Conservation (phyloP, 2,329 filamentous ascomycete species). For the Beauveria varroae region DNA sequence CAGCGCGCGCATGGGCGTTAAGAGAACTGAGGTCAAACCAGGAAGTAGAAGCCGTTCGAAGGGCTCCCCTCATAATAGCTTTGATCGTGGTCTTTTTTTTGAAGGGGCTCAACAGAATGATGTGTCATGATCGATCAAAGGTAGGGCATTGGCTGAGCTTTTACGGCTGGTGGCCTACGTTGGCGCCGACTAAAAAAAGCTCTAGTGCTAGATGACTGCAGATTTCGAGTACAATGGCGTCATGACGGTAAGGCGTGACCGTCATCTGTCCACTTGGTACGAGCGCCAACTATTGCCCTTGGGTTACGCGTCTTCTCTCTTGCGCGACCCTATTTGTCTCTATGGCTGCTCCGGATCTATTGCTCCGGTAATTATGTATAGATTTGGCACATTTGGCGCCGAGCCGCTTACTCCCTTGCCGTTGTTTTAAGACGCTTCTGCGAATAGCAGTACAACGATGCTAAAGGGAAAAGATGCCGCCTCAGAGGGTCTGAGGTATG, state of each 20-base stretch:
- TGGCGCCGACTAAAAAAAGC: not conserved
- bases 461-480: too few relatives aligned
- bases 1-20: conserved; percentile 11
- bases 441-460: too few relatives aligned
- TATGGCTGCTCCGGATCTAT: not conserved
- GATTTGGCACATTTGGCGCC: too few relatives aligned
- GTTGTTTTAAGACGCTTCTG: conserved; percentile 15
- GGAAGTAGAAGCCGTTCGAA: not conserved
- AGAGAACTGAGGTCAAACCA: not conserved
- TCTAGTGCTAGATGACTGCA: not conserved
- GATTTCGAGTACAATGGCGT: not conserved
- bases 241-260: conserved; percentile 5
- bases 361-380: too few relatives aligned
- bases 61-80: conserved; percentile 11
- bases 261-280: conserved; percentile 13
- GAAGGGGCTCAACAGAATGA: conserved; percentile 16
- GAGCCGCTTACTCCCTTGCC: conserved; percentile 11
- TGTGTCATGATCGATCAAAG: conserved; percentile 8
- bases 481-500: too few relatives aligned
- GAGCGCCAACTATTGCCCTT: not conserved
- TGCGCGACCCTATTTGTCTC: not conserved
- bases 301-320: not conserved
- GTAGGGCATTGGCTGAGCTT: not conserved
- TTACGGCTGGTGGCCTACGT: too few relatives aligned
- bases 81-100: conserved; percentile 18